Evolutionary conservation across 169 alveolate species (phyloP), one percentile per base, ranked within the genome.

Genomic region (Toxoplasma gondii): DNA sequence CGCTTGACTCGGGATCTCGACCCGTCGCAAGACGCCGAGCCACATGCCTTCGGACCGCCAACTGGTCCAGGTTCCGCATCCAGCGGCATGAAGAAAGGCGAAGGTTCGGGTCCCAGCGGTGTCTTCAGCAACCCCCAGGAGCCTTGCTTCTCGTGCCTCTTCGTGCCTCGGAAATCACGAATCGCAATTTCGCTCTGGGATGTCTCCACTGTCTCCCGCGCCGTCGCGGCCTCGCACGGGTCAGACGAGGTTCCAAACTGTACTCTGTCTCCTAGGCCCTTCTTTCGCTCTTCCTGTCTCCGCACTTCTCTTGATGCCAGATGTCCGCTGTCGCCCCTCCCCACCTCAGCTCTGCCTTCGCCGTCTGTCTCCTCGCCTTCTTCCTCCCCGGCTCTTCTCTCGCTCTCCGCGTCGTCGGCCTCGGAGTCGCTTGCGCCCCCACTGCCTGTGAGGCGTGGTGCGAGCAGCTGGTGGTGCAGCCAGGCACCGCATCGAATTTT

Each of bases 31-130:
- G 58, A 7, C 58, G 58, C 58, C 58, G 58, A 49, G 58, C 12
- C 22, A 49, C 22, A 49, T 12, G 12, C 58, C 58, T 49, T 4
- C 58, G 4, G 4, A 4, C 58, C 22, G 12, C 58, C 58, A 12
- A 12, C 74, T 16, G 74, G 4, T 64, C 74, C 74, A 19, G 74
- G 74, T 16, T 7, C n/a, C 7, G 74, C 74, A 78, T 78, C 45
- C 39, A 78, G 43, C 2, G 86, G 86, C 86, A 78, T 78, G 45
- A 78, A 78, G 22, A 78, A 78, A 12, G 86, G 45, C 86, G 86
- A 78, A 27, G 86, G 86, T 45, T 19, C 43, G 39, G 86, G 86
- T 0, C 22, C 45, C 86, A 78, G 44, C 39, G 86, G 86, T 31
- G 39, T n/a, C 39, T 19, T n/a, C 44, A 78, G 43, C 86, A 78